These are phyloP conservation scores for Grigorovia jiainica DNA, from an alignment of 805 yeast genomes.

Conservation along the genomic window DNA sequence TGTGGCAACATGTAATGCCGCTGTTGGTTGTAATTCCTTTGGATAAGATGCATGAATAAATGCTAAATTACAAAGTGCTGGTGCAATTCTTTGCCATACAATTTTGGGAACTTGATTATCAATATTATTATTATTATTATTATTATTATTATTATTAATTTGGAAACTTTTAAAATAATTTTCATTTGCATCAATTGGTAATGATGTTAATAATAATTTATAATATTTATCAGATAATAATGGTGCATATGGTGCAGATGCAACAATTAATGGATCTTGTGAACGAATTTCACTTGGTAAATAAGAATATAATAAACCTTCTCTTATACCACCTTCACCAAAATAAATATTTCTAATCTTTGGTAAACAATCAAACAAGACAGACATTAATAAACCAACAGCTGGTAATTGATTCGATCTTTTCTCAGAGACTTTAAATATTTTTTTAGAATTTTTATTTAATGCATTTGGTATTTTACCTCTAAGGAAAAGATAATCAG, in stretches of 20 bases:
- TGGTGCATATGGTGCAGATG: constrained; percentile 66
- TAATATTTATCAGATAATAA: constrained; percentile 49
- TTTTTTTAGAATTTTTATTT: constrained; percentile 28
- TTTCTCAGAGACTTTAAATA: constrained; percentile 59
- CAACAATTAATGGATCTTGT: constrained; percentile 62
- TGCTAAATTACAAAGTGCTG: constrained; percentile 64
- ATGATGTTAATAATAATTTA: constrained; percentile 42
- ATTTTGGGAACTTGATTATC: constrained; percentile 42
- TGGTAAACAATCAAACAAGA: constrained; percentile 55
- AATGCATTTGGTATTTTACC: constrained; percentile 36
- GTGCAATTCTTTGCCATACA: constrained; percentile 49
- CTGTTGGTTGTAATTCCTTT: constrained; percentile 65
- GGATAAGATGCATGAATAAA: constrained; percentile 73
- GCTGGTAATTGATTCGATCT: constrained; percentile 63
- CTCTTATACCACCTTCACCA: constrained; percentile 71
- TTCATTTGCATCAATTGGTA: constrained; percentile 36
- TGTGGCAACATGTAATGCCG: constrained; percentile 62
- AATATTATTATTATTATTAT: neutral
- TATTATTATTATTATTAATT: no score
- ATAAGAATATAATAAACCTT: constrained; percentile 59
- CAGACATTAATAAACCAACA: constrained; percentile 51
- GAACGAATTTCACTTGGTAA: constrained; percentile 47
- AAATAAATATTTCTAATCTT: constrained; percentile 53
- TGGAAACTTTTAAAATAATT: neutral
- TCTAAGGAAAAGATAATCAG: constrained; percentile 43